Conservation (phyloP, 192 early-diverging fungal species). For the Podila minutissima region DNA sequence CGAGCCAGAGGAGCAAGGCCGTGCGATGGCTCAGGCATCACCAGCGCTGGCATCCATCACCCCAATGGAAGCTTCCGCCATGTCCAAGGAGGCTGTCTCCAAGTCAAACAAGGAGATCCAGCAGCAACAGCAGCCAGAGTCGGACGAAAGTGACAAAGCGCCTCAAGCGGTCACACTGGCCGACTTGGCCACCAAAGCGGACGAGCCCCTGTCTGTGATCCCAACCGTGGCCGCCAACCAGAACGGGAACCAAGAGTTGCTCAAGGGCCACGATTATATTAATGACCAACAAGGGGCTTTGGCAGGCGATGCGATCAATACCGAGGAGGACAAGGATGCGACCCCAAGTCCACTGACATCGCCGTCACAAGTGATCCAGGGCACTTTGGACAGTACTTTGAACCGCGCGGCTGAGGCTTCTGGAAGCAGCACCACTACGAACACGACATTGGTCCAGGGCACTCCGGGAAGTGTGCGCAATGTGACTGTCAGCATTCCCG, state of each 20-base stretch:
- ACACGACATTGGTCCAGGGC: neutral
- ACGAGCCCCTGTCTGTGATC: conserved; percentile 15
- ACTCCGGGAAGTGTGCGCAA: no score
- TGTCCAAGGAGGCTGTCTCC: no score
- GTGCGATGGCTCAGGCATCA: neutral
- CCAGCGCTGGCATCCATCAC: neutral
- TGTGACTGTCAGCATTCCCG: no score
- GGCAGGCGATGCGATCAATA: conserved; percentile 29
- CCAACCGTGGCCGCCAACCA: conserved; percentile 4
- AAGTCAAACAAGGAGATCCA: no score
- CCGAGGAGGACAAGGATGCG: neutral
- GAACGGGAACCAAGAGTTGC: neutral
- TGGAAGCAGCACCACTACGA: neutral
- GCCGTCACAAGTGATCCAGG: conserved; percentile 17
- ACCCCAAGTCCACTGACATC: neutral
- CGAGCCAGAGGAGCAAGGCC: neutral
- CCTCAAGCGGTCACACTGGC: neutral
- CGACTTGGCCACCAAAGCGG: conserved; percentile 13
- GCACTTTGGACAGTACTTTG: conserved; percentile 1
- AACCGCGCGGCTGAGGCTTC: no score
- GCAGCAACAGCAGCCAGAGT: no score
- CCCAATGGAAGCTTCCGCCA: no score
- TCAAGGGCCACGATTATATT: neutral
- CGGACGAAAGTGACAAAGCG: no score
- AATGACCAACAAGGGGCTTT: conserved; percentile 11